phyloP scores from a whole-genome alignment of 169 alveolate genomes.

The Plasmodium vinckei region DNA sequence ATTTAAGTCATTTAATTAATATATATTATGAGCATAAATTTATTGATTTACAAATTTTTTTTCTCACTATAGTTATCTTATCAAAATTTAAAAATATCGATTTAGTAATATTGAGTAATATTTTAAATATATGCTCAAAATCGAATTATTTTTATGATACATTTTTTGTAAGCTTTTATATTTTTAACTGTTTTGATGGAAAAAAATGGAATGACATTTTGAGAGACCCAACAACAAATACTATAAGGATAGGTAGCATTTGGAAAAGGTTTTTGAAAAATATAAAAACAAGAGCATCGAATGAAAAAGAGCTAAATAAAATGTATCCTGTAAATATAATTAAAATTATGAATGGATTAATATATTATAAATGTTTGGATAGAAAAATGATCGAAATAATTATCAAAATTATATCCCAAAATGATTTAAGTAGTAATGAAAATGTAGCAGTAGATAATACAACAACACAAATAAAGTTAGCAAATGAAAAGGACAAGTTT shows the following conservation, averaged over 20 bases:
- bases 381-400: constrained; percentile 19
- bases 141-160: constrained; percentile 15
- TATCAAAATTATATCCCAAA: constrained; percentile 11
- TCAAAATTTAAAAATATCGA: constrained; percentile 38
- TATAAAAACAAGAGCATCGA: constrained; percentile 6
- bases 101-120: constrained; percentile 29
- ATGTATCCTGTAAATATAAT: constrained; percentile 44
- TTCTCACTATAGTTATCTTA: constrained; percentile 1
- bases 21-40: constrained; percentile 25
- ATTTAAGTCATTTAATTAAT: constrained; percentile 35
- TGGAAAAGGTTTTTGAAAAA: constrained; percentile 37
- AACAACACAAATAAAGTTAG: neutral
- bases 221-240: neutral
- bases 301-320: constrained; percentile 4
- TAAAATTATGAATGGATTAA: constrained; percentile 31
- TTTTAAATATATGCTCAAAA: constrained; percentile 37
- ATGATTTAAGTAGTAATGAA: neutral
- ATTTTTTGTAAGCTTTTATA: constrained; percentile 23
- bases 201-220: neutral
- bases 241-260: neutral
- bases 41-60: constrained; percentile 16
- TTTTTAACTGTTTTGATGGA: neutral
- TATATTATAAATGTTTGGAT: constrained; percentile 23
- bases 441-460: neutral
- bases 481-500: neutral